Evolutionary conservation across 306 rosid species (phyloP).

Genomic region (Oxytropis ochrocephala): DNA sequence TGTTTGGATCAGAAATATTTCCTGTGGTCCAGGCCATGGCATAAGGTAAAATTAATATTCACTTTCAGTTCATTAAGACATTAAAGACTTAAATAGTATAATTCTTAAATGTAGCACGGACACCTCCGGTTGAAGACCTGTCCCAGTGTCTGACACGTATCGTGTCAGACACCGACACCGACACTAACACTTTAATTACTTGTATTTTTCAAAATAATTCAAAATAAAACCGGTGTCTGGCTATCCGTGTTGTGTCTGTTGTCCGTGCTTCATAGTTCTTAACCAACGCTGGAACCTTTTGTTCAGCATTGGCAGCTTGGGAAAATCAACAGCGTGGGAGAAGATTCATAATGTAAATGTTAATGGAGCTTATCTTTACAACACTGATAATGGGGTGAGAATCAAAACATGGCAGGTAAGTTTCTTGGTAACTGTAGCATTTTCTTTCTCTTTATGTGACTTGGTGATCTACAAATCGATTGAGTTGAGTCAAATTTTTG

Average conservation of each 20-base stretch:
- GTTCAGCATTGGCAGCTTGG: slow-evolving; percentile 95
- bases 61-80: background rate
- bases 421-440: background rate
- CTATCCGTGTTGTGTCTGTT: too few relatives aligned
- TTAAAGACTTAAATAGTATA: background rate
- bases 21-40: slow-evolving; percentile 95
- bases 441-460: background rate
- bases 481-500: slow-evolving; percentile 5
- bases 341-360: slow-evolving; percentile 53
- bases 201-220: too few relatives aligned
- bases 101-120: too few relatives aligned
- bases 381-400: slow-evolving; percentile 78
- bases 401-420: slow-evolving; percentile 98
- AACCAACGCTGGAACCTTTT: slow-evolving; percentile 14
- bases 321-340: slow-evolving; percentile 60
- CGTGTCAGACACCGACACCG: too few relatives aligned
- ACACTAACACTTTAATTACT: too few relatives aligned
- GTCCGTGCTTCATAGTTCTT: too few relatives aligned
- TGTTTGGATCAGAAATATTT: slow-evolving; percentile 51
- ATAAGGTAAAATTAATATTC: slow-evolving; percentile 52
- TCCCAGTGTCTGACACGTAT: too few relatives aligned
- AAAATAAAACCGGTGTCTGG: too few relatives aligned
- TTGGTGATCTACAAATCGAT: background rate
- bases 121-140: too few relatives aligned
- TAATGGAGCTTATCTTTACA: slow-evolving; percentile 53